These are phyloP conservation scores for Ambrosiella xylebori DNA, from an alignment of 2,329 filamentous ascomycete species.

Conservation along the genomic window DNA sequence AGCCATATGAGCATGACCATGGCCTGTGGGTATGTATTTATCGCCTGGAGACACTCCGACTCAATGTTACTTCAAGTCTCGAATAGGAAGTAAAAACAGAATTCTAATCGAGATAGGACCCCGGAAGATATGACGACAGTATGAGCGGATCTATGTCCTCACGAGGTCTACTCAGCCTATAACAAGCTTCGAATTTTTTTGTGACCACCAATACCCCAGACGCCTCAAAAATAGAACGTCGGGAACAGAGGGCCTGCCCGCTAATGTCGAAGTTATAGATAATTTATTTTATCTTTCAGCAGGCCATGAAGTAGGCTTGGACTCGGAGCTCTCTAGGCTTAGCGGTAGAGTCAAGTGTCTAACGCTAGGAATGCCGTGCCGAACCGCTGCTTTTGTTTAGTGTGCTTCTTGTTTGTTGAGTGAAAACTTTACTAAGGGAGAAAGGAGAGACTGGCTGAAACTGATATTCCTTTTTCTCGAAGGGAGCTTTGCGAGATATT, in stretches of 20 bases:
- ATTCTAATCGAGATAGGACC: neutral
- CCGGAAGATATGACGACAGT: neutral
- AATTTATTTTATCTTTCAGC: neutral
- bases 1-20: too few relatives aligned
- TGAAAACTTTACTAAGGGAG: too few relatives aligned
- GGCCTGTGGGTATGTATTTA: too few relatives aligned
- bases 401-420: too few relatives aligned
- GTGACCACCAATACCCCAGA: neutral
- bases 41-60: neutral
- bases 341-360: neutral
- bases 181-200: neutral
- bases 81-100: neutral
- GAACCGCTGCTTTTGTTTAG: neutral
- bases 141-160: neutral
- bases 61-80: neutral
- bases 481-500: neutral
- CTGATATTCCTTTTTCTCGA: neutral
- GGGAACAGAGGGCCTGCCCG: neutral
- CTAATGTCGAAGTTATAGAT: neutral
- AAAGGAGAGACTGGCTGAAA: too few relatives aligned
- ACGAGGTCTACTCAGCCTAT: neutral
- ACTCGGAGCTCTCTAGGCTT: neutral
- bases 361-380: neutral
- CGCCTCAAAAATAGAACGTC: neutral
- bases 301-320: neutral